Evolutionary conservation across 164 flowering plant genomes (phyloP).

Genomic region (Umbellularia californica): DNA sequence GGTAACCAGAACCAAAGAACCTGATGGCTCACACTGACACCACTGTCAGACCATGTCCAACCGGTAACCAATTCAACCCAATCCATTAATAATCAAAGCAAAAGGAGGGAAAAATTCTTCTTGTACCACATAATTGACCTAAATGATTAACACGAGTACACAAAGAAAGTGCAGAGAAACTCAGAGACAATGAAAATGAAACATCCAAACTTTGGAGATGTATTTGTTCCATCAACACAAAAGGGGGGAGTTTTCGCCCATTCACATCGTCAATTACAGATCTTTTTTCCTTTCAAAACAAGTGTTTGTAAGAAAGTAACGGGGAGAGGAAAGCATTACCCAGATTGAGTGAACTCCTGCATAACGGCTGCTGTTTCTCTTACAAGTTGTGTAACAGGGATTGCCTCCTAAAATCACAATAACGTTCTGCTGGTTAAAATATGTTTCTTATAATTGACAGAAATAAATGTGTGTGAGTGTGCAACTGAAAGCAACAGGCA

Average conservation of each 20-base stretch:
- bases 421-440: slow-evolving; percentile 2
- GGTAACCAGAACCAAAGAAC: too few relatives aligned
- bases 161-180: too few relatives aligned
- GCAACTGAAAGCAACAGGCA: neutral
- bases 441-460: neutral
- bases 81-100: too few relatives aligned
- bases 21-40: too few relatives aligned
- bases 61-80: too few relatives aligned
- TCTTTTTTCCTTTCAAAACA: neutral
- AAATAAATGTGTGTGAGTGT: too few relatives aligned
- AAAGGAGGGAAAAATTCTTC: too few relatives aligned
- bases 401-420: slow-evolving; percentile 57
- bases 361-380: slow-evolving; percentile 97
- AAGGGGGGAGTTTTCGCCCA: neutral
- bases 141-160: too few relatives aligned
- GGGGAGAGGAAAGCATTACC: slow-evolving; percentile 38
- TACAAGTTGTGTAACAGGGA: slow-evolving; percentile 94
- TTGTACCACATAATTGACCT: too few relatives aligned
- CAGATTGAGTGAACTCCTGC: slow-evolving; percentile 99
- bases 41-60: too few relatives aligned
- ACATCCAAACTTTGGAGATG: neutral
- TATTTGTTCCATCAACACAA: neutral
- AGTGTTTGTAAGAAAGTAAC: neutral
- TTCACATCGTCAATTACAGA: neutral
- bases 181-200: too few relatives aligned